phyloP scores from a whole-genome alignment of 352 stramenopile species.

The Peronosclerospora sorghi region DNA sequence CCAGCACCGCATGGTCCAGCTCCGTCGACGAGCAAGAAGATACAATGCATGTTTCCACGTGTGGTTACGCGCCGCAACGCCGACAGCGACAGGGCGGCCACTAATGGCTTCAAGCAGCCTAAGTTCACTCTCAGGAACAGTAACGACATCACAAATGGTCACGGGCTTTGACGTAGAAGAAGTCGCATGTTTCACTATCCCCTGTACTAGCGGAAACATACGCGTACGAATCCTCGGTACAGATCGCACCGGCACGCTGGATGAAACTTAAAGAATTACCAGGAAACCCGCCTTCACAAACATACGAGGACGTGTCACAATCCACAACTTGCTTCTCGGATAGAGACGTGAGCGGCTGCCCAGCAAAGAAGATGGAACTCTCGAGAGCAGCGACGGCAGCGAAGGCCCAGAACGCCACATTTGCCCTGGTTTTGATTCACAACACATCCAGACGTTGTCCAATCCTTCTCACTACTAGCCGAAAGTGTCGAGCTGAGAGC shows the following conservation, averaged over 20 bases:
- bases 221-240: conserved; percentile 55
- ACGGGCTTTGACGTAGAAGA: conserved; percentile 25
- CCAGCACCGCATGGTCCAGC: conserved; percentile 96
- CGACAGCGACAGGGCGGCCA: conserved; percentile 88
- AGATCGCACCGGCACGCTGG: conserved; percentile 68
- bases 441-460: no score
- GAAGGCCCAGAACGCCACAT: conserved; percentile 98
- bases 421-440: conserved; percentile 92
- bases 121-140: conserved; percentile 59
- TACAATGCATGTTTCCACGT: no score
- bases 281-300: conserved; percentile 84
- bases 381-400: conserved; percentile 87
- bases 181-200: conserved; percentile 18
- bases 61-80: conserved; percentile 90
- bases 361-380: conserved; percentile 80
- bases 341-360: no score
- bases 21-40: conserved; percentile 78
- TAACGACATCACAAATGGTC: conserved; percentile 36
- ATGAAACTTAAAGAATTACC: conserved; percentile 86
- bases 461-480: no score
- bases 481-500: conserved; percentile 7
- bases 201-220: conserved; percentile 59
- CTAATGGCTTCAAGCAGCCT: conserved; percentile 80
- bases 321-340: conserved; percentile 89
- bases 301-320: conserved; percentile 77